Evolutionary conservation across 2,329 filamentous ascomycete genomes (phyloP), one percentile per base, ranked within the genome.

Genomic region (Xylaria arbuscula): DNA sequence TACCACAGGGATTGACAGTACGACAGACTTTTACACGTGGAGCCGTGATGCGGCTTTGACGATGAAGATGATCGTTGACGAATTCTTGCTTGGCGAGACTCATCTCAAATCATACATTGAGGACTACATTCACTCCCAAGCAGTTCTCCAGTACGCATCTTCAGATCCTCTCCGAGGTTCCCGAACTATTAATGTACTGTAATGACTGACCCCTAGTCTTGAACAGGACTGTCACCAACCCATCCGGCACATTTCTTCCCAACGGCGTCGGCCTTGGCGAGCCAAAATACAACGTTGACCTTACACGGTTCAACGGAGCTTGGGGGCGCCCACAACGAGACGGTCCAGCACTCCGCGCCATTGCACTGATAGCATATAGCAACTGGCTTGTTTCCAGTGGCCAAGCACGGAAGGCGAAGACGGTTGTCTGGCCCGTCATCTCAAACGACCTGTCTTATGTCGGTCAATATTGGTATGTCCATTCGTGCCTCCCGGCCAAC

Each of bases 261-360:
- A 79, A 80, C 2, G 81, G 83, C 15, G 77, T 77, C 17, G 86
- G 87, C 6, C 78, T 88, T 4, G 87, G 82, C 13, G 87, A 89
- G 72, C 84, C 87, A 1, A 88, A 88, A 73, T 88, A 84, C 73
- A 81, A 85, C 61, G 83, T 85, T 19, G 81, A 88, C 66, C 78
- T 81, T 61, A 83, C 82, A 3, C 81, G 83, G 0, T 87, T 83
- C 72, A 86, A 81, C 28, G 84, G 83, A 11, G 74, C 79, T 8
- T 89, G 87, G 87, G 87, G 87, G 17, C 82, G 88, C 24, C 88
- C 88, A 22, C 88, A 89, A 76, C 82, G 84, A 32, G 87, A 89
- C 74, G 87, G 87, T 0, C 87, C 88, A 40, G 85, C 87, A 11
- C 80, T 89, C n/a, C 81, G 88, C 56, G 87, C 87, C 2, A 87